A percentile compares a stretch with the other conserved stretches of the same genome.
These are phyloP conservation scores for Xylariaceae sp. DNA, from an alignment of 2,329 filamentous ascomycete genomes.

Conservation along the genomic window DNA sequence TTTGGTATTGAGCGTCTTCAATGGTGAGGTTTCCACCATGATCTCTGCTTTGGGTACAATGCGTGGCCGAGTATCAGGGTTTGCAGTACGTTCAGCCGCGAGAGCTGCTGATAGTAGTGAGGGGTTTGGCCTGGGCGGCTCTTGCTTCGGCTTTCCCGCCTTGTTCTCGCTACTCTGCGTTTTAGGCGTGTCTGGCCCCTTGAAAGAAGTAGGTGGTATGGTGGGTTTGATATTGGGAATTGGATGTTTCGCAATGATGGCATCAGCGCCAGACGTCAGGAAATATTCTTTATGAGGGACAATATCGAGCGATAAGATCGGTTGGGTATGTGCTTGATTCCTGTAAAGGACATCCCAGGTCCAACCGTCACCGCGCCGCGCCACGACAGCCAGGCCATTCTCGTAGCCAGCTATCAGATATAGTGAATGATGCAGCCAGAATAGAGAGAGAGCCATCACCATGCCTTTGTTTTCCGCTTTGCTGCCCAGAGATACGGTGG, in stretches of 20 bases:
- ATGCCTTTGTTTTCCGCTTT: constrained; percentile 59
- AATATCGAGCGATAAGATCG: constrained; percentile 68
- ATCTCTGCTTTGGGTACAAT: constrained; percentile 9
- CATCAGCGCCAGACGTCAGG: constrained; percentile 77
- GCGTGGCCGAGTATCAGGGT: constrained; percentile 4
- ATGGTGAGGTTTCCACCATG: constrained; percentile 38
- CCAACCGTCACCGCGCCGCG: constrained; percentile 43
- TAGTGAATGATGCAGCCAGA: constrained; percentile 46
- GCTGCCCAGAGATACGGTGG: constrained; percentile 42
- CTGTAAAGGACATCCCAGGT: constrained; percentile 54
- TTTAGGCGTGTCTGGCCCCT: not conserved
- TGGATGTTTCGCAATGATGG: constrained; percentile 69
- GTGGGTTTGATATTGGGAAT: constrained; percentile 39
- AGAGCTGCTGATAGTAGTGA: constrained; percentile 17
- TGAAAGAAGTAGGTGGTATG: not conserved
- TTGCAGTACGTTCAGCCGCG: constrained; percentile 16
- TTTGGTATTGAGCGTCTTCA: constrained; percentile 67
- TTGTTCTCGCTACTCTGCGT: not conserved
- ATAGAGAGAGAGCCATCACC: constrained; percentile 75
- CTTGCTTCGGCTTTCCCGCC: not conserved
- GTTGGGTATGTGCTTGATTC: constrained; percentile 67
- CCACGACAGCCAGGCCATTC: constrained; percentile 68
- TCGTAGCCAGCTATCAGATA: constrained; percentile 76
- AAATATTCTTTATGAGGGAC: constrained; percentile 51
- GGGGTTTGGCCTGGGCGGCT: not conserved